Conservation (phyloP, 257 asterid species). For the Penstemon barbatus region DNA sequence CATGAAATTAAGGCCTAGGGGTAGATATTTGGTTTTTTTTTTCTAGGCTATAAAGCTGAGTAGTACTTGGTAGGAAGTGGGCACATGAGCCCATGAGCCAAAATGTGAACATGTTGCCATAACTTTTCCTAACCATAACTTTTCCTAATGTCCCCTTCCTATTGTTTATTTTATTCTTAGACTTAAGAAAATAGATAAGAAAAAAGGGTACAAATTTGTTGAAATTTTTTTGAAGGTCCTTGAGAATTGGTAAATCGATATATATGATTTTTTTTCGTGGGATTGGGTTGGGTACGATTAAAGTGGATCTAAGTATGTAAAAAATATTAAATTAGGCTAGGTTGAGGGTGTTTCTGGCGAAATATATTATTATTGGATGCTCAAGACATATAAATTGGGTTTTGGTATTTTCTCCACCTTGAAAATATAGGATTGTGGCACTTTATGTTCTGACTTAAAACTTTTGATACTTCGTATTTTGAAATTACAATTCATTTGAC, state of each 20-base stretch:
- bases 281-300: too few species aligned
- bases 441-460: too few species aligned
- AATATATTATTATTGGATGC: too few species aligned
- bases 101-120: neutral
- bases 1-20: slow-evolving; percentile 19
- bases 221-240: neutral
- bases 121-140: slow-evolving; percentile 1
- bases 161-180: slow-evolving; percentile 15
- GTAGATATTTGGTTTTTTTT: neutral
- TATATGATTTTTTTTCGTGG: neutral
- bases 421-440: too few species aligned
- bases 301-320: too few species aligned
- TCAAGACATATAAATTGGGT: too few species aligned
- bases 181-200: slow-evolving; percentile 1
- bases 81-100: slow-evolving; percentile 29
- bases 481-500: too few species aligned
- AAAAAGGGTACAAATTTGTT: neutral
- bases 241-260: neutral
- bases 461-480: too few species aligned
- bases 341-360: too few species aligned
- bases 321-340: too few species aligned
- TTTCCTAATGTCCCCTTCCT: slow-evolving; percentile 4
- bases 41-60: neutral
- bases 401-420: too few species aligned
- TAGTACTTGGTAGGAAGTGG: slow-evolving; percentile 13